Base-by-base conservation (phyloP, 768 basidiomycete species). In the Grammothele lineata region DNA sequence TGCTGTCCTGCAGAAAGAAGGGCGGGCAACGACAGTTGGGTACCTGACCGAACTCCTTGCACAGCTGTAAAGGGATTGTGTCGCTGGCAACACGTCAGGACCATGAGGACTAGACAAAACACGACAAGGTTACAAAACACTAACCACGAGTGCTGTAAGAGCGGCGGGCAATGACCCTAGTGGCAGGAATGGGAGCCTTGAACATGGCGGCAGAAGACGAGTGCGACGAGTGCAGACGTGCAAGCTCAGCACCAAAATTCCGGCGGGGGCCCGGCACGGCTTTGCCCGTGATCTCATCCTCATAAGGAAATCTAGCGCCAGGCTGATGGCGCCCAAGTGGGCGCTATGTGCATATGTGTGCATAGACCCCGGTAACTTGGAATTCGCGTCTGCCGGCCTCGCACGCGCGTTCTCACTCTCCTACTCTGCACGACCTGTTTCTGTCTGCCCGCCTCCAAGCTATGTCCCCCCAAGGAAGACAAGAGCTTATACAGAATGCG, bases 401-500 rank as follows among this genome's bases (percentile, higher is more conserved):
- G 41, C 34, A 36, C 45, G 40, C 38, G 15, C 27, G 39, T 23
- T 32, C 24, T 26, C 27, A 37, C 40, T 15, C 43, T n/a, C 19
- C 38, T 26, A 32, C 35, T n/a, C 9, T 23, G 34, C 32, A 6
- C 5, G n/a, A n/a, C n/a, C n/a, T n/a, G n/a, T n/a, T n/a, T 22
- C 38, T 32, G 21, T 10, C 42, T 21, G 22, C 38, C 33, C 25
- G 18, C 24, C 40, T 26, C 37, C n/a, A 22, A 46, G 35, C 25
- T 40, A 79, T 79, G 76, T 61, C 70, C 49, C 62, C 72, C 39
- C 63, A 77, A 57, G 81, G 87, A 60, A 77, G 85, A 61, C 75
- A 77, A 57, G 87, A 92, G 40, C 76, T 91, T 51, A 61, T 95
- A 44, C 78, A 76, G 35, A 90, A 85, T 70, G 93, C 93, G 0